Base-by-base conservation (phyloP, 106 monocot species). In the Allium fistulosum region DNA sequence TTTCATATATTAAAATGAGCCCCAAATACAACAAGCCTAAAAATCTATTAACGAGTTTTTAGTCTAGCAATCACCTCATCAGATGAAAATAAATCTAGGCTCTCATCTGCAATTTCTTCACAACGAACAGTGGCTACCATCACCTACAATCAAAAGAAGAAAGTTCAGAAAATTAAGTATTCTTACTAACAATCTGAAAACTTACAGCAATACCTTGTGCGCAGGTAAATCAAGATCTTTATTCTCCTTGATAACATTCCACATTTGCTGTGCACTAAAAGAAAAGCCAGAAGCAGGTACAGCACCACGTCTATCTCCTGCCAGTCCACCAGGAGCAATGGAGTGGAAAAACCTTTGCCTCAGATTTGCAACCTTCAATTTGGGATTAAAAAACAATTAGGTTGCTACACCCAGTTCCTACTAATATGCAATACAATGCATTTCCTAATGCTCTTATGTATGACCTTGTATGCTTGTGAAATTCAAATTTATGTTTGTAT, bases 331-430 rank as follows among this genome's bases (percentile, higher is more conserved):
- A 17, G 79, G 86, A 46, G 87, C 79, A 76, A 92, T 92, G 26
- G 97, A 97, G 72, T 97, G 88, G 63, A 80, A 77, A 69, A 97
- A 97, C 58, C 84, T 82, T 73, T 89, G 82, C 65, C 97, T 84
- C 76, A 97, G 80, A 81, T 55, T 76, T 58, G 84, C 78, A 76
- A 92, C 97, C 97, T 97, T 78, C 49, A 80, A 37, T 37, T 22
- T 37, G 37, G 5, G 2, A 37, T 37, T 37, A 37, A 37, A 37
- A 37, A 37, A 37, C 37, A 37, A 37, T 37, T 37, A 37, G 37
- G 37, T 1, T 37, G 37, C 37, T 37, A 37, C 2, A 37, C 37
- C 2, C 37, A 37, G 37, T 37, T 37, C 37, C 37, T 37, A 37
- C 2, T 37, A 37, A 37, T 37, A 37, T 5, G 37, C 37, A 37